Conservation (phyloP, 768 basidiomycete species). For the Rubroboletus pulcherrimus region DNA sequence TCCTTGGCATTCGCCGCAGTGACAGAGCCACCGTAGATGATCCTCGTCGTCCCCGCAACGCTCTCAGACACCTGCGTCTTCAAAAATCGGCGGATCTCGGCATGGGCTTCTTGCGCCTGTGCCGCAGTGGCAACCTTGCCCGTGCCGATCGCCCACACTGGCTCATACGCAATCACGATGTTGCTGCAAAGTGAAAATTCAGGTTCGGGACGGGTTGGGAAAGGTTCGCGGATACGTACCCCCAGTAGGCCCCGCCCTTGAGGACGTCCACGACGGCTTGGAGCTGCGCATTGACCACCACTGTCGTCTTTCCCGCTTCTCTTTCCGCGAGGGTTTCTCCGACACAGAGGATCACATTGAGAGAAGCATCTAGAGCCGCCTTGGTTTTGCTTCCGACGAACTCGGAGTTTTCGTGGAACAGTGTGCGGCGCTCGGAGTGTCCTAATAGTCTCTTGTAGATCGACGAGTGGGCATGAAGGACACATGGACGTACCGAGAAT, state of each 20-base stretch:
- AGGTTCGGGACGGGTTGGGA: neutral
- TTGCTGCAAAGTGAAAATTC: slow-evolving; percentile 44
- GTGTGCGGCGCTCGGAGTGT: slow-evolving; percentile 92
- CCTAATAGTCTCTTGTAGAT: slow-evolving; percentile 40
- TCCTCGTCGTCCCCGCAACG: slow-evolving; percentile 71
- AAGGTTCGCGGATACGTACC: slow-evolving; percentile 42
- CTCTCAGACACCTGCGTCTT: slow-evolving; percentile 55
- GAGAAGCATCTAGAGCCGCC: slow-evolving; percentile 68
- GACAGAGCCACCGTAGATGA: slow-evolving; percentile 97
- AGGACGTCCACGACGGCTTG: slow-evolving; percentile 65
- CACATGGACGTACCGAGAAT: slow-evolving; percentile 63
- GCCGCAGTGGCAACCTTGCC: slow-evolving; percentile 89
- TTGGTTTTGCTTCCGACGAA: slow-evolving; percentile 83
- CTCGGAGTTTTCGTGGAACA: slow-evolving; percentile 86
- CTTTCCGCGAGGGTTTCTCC: slow-evolving; percentile 91
- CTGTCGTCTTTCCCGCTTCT: slow-evolving; percentile 70
- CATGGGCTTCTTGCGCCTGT: slow-evolving; percentile 94
- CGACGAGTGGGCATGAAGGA: neutral
- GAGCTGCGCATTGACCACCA: slow-evolving; percentile 81
- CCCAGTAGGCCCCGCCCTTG: slow-evolving; percentile 65
- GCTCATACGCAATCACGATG: slow-evolving; percentile 94
- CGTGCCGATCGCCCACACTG: slow-evolving; percentile 98
- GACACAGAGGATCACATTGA: slow-evolving; percentile 92
- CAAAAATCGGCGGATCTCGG: slow-evolving; percentile 76
- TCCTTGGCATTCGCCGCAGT: slow-evolving; percentile 85